Evolutionary conservation across 768 basidiomycete genomes (phyloP).

Genomic region (Kwoniella sp.): DNA sequence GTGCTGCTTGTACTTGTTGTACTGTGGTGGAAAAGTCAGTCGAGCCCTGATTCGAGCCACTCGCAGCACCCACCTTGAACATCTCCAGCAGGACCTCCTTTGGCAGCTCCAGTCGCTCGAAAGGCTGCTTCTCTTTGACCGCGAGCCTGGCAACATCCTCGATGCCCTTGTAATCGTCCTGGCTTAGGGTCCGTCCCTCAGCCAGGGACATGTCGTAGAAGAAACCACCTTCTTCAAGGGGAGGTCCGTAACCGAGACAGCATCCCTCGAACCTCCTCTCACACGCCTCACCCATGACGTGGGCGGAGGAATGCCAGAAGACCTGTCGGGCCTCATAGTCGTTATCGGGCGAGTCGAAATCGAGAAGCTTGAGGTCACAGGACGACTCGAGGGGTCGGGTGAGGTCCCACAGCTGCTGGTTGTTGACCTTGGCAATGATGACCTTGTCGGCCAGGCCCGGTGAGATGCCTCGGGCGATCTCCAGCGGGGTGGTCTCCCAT

Average conservation of each 20-base stretch:
- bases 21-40: conserved; percentile 56
- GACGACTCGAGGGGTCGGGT: conserved; percentile 87
- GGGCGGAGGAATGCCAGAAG: conserved; percentile 99
- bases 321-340: conserved; percentile 75
- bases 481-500: conserved; percentile 93
- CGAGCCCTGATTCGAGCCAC: background rate
- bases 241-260: conserved; percentile 93
- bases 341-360: conserved; percentile 63
- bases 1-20: conserved; percentile 97
- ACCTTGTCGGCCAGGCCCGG: conserved; percentile 80
- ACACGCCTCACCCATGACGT: conserved; percentile 92
- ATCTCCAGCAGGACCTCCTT: conserved; percentile 95
- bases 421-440: conserved; percentile 82
- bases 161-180: conserved; percentile 76
- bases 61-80: conserved; percentile 66
- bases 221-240: conserved; percentile 89
- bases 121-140: conserved; percentile 94
- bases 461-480: conserved; percentile 79
- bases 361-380: conserved; percentile 74
- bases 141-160: conserved; percentile 83
- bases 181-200: conserved; percentile 63
- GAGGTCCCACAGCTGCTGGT: conserved; percentile 76
- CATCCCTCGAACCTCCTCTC: conserved; percentile 90
- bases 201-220: conserved; percentile 87
- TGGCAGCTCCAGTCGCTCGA: conserved; percentile 85